Evolutionary conservation across 1,284 basidiomycete species (phyloP), one percentile per base, ranked within the genome.

Genomic region (Cronartium ribicola): DNA sequence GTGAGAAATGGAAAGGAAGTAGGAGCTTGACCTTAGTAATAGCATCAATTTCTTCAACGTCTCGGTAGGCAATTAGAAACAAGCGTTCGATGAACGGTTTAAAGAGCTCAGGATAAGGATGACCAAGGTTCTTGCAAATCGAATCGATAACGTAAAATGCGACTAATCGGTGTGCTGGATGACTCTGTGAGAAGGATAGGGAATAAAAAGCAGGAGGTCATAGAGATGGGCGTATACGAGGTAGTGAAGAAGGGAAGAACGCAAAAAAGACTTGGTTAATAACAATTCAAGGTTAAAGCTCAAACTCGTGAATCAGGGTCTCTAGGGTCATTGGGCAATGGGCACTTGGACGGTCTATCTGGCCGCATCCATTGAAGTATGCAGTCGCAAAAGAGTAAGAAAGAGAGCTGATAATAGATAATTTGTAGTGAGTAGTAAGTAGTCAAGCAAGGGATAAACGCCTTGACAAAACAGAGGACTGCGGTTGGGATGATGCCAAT

Each of bases 131-230:
- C 48, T 74, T 74, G 55, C 71, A 74, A n/a, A 74, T 74, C 14
- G 71, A 74, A 51, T 74, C 71, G 64, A 74, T 43, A 39, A 74
- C 71, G 44, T 74, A 74, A 62, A 74, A 74, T 39, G 62, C 71
- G 39, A 74, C 64, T 39, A 74, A 67, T 60, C 71, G 41, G 22
- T 74, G 71, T n/a, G 71, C 41, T 20, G 71, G 71, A 67, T 74
- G 64, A 66, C 71, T 74, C 71, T 74, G 36, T 37, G n/a, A 62
- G 48, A 20, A 3, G 48, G 3, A 20, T 14, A 51, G 14, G 48
- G 20, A 41, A 41, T 14, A 41, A 39, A 62, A 41, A 41, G 6
- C 29, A 62, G 60, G 5, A 62, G 39, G 17, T 22, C 29, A 20
- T 14, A 51, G 13, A 51, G 48, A 51, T 51, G 48, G 20, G 20